phyloP scores from a whole-genome alignment of 176 grass and related monocot species.

The Musa beccarii region DNA sequence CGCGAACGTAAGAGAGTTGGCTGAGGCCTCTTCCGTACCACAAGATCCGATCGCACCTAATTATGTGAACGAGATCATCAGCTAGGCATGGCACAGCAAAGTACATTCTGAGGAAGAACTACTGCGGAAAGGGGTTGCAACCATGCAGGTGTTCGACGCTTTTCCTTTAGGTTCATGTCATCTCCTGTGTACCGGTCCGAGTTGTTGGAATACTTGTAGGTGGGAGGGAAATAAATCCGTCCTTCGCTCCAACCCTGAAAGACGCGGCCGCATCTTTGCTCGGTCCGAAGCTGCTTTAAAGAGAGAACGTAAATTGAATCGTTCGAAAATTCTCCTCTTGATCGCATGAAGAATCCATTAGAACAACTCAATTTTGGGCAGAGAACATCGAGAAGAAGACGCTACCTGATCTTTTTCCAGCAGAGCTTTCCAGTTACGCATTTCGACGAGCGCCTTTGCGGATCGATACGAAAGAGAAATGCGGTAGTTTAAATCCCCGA shows the following conservation, averaged over 20 bases:
- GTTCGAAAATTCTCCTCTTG: slow-evolving; percentile 9
- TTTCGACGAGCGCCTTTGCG: slow-evolving; percentile 95
- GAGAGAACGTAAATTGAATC: slow-evolving; percentile 1
- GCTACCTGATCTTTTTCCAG: slow-evolving; percentile 98
- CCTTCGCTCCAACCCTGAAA: slow-evolving; percentile 87
- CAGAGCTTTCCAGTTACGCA: slow-evolving; percentile 97
- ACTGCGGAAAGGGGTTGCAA: not conserved
- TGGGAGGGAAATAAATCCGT: slow-evolving; percentile 91
- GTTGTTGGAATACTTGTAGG: slow-evolving; percentile 97
- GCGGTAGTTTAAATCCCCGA: slow-evolving; percentile 97
- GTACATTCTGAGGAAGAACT: not conserved
- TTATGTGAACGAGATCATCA: slow-evolving; percentile 10
- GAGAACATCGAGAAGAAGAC: not conserved
- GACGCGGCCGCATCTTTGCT: slow-evolving; percentile 75
- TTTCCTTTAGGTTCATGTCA: slow-evolving; percentile 79
- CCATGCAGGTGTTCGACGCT: slow-evolving; percentile 93
- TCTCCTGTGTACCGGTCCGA: slow-evolving; percentile 87
- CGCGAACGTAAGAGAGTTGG: slow-evolving; percentile 85
- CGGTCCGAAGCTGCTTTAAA: slow-evolving; percentile 73
- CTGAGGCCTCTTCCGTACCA: slow-evolving; percentile 83
- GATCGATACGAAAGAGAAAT: slow-evolving; percentile 90
- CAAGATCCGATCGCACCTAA: slow-evolving; percentile 89
- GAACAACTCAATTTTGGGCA: not conserved
- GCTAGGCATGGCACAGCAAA: not conserved
- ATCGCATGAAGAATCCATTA: not conserved